These are phyloP conservation scores for Sclerotiophoma versabilis DNA, from an alignment of 2,329 filamentous ascomycete genomes.

Conservation along the genomic window DNA sequence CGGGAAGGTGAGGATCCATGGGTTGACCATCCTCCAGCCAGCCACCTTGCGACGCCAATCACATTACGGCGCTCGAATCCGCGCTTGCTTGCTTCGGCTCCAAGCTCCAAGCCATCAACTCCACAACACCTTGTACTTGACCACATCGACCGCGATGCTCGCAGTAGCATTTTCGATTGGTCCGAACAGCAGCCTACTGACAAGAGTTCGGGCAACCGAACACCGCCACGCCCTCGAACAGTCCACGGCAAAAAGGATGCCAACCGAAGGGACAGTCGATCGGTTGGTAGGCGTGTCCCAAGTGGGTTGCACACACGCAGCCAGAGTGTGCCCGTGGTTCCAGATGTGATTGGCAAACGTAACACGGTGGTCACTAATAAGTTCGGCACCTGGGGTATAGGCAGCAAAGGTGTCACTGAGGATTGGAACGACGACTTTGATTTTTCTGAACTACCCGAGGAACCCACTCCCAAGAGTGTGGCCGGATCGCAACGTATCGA, in stretches of 20 bases:
- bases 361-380: constrained; percentile 66
- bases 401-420: constrained; percentile 80
- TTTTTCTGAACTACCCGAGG: constrained; percentile 65
- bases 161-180: constrained; percentile 80
- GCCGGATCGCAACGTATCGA: constrained; percentile 52
- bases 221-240: constrained; percentile 72
- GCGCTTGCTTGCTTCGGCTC: constrained; percentile 37
- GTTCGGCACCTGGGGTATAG: constrained; percentile 82
- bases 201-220: constrained; percentile 65
- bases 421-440: constrained; percentile 93
- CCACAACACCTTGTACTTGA: constrained; percentile 48
- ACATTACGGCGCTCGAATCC: constrained; percentile 44
- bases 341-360: constrained; percentile 64
- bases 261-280: constrained; percentile 73
- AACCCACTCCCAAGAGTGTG: constrained; percentile 37
- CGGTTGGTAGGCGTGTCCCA: constrained; percentile 71
- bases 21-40: constrained; percentile 48
- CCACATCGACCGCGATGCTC: constrained; percentile 52
- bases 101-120: constrained; percentile 48
- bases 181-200: constrained; percentile 70
- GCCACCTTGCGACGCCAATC: constrained; percentile 41
- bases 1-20: constrained; percentile 48
- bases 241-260: constrained; percentile 78
- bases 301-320: constrained; percentile 76
- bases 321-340: constrained; percentile 77